These are phyloP conservation scores for Dryas octopetala DNA, from an alignment of 306 rosid species.

Conservation along the genomic window DNA sequence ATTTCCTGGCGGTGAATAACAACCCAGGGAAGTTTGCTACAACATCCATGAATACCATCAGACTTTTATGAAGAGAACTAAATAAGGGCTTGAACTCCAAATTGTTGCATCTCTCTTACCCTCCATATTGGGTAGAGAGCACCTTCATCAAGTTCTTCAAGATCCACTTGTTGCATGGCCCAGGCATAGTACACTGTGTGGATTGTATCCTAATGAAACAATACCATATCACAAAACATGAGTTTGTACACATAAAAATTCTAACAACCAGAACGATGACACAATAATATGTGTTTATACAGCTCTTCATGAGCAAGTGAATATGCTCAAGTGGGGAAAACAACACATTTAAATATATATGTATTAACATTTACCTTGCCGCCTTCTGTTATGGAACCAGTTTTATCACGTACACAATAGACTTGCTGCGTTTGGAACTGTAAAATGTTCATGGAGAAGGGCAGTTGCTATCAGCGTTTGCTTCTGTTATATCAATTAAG, in stretches of 20 bases:
- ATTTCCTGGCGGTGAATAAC: conserved; percentile 28
- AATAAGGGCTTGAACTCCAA: conserved; percentile 74
- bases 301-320: neutral
- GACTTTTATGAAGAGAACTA: conserved; percentile 26
- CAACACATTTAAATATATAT: neutral
- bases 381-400: conserved; percentile 80
- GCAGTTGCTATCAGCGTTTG: conserved; percentile 18
- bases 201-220: conserved; percentile 63
- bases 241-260: neutral
- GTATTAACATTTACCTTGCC: conserved; percentile 61
- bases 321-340: neutral
- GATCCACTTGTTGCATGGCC: conserved; percentile 88
- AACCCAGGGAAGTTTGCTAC: conserved; percentile 36
- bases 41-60: conserved; percentile 13
- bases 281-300: neutral
- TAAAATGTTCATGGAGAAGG: conserved; percentile 23
- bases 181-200: conserved; percentile 73
- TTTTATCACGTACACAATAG: conserved; percentile 70
- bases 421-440: conserved; percentile 97
- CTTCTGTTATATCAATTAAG: conserved; percentile 18
- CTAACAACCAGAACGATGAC: neutral
- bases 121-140: conserved; percentile 76
- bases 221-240: neutral
- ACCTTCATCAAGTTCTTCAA: conserved; percentile 68
- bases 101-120: conserved; percentile 78